Evolutionary conservation across 2,329 filamentous ascomycete species (phyloP).

Genomic region (Phoma sp.): DNA sequence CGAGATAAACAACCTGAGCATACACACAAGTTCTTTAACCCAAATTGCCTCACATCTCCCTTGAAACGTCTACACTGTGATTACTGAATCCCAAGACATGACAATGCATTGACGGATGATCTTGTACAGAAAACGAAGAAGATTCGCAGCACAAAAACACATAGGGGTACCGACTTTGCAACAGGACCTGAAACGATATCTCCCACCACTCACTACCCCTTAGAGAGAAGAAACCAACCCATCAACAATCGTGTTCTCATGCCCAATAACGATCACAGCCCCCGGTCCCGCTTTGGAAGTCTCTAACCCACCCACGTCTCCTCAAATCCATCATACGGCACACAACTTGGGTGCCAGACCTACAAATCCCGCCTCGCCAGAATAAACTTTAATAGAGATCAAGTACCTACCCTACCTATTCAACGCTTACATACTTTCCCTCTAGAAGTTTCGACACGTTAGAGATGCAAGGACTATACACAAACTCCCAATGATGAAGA

Average conservation of each 20-base stretch:
- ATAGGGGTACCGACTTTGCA: neutral
- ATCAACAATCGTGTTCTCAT: constrained; percentile 42
- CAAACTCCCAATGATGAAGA: no score
- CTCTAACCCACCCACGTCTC: constrained; percentile 24
- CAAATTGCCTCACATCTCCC: neutral
- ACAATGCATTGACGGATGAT: no score
- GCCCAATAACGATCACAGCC: constrained; percentile 37
- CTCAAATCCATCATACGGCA: constrained; percentile 34
- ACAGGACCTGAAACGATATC: neutral
- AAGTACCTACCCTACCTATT: no score
- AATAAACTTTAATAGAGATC: no score
- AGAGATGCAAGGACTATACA: no score
- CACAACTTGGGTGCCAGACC: no score
- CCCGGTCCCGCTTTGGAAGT: constrained; percentile 38
- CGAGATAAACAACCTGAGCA: neutral
- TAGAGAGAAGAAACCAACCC: constrained; percentile 19
- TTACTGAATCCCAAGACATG: neutral
- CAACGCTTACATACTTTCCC: no score
- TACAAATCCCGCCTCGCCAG: no score
- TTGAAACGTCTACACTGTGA: neutral
- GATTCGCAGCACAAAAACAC: no score
- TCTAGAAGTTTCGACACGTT: no score
- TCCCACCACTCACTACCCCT: neutral
- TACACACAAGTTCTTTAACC: neutral
- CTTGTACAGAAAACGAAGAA: no score